Evolutionary conservation across 2,329 filamentous ascomycete species (phyloP), one percentile per base, ranked within the genome.

Genomic region (Fusarium annulatum): DNA sequence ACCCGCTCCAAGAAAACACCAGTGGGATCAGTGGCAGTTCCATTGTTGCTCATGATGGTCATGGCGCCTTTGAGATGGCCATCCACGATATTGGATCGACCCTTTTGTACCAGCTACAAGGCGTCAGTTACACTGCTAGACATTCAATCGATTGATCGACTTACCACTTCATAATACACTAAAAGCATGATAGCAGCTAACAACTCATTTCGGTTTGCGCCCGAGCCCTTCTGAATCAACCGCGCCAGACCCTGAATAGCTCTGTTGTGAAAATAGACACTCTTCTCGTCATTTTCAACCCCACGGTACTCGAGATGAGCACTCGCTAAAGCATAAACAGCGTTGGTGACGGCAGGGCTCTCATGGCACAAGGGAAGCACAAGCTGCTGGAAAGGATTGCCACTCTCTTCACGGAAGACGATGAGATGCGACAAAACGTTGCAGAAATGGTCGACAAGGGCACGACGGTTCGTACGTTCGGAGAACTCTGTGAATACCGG

Each of bases 321-420:
- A 64, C 93, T 93, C 1, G 94, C 90, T 12, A 98, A 85, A 1
- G 95, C 94, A 66, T 94, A 95, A 67, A 98, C 92, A 15, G 95
- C 94, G 78, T 96, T 94, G 80, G 93, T 93, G 8, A 97, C 87
- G 2, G 89, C 86, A 1, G 84, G 83, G 76, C 88, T 89, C 48
- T 79, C 83, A 55, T 86, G 84, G 6, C 88, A 89, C 43, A 92
- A 82, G 5, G 90, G 90, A n/a, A 91, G 81, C 14, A 91, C 87
- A 19, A 91, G 82, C 74, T 90, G 88, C 72, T 90, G 88, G 75
- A 91, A 91, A 0, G 89, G 89, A 69, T 91, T 91, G 26, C 88
- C 89, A 8, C 85, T 84, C 71, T 91, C 89, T 77, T 91, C 89
- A 38, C 89, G 85, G 72, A 91, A 88, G 26, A 91, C 90, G 48